Percentiles rank a stretch among this genome's conserved stretches.
Conservation (phyloP, 257 asterid species). For the Solanum chilense region DNA sequence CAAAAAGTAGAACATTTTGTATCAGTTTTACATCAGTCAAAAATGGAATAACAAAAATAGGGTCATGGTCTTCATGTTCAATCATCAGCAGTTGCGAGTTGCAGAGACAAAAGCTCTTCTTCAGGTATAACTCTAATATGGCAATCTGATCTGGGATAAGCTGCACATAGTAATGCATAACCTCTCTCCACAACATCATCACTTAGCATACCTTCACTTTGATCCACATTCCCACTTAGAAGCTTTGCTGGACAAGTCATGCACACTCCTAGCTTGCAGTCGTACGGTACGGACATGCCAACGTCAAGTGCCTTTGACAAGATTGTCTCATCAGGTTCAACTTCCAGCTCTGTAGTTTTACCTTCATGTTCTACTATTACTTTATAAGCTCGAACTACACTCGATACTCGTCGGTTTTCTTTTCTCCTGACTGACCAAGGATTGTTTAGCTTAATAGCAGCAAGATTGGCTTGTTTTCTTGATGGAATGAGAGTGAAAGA, state of each 20-base stretch:
- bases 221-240: constrained; percentile 70
- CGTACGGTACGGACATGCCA: constrained; percentile 65
- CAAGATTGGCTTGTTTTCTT: constrained; percentile 8
- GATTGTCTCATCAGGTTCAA: constrained; percentile 77
- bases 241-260: constrained; percentile 93
- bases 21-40: background rate
- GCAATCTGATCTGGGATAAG: constrained; percentile 91
- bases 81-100: constrained; percentile 91
- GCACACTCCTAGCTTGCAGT: constrained; percentile 97
- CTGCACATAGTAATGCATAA: constrained; percentile 62
- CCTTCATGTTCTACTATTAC: constrained; percentile 58
- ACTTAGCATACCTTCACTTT: constrained; percentile 96
- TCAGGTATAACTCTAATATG: constrained; percentile 68
- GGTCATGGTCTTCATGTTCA: constrained; percentile 5
- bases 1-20: background rate
- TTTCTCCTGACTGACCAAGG: background rate
- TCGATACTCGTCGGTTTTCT: background rate
- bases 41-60: background rate
- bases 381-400: constrained; percentile 38
- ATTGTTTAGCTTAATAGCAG: constrained; percentile 1
- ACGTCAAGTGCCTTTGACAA: constrained; percentile 56
- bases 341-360: constrained; percentile 48
- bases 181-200: constrained; percentile 90
- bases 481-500: constrained; percentile 14
- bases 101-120: constrained; percentile 79